Evolutionary conservation across 192 early-diverging fungal genomes (phyloP).

Genomic region (Coemansia sp.): DNA sequence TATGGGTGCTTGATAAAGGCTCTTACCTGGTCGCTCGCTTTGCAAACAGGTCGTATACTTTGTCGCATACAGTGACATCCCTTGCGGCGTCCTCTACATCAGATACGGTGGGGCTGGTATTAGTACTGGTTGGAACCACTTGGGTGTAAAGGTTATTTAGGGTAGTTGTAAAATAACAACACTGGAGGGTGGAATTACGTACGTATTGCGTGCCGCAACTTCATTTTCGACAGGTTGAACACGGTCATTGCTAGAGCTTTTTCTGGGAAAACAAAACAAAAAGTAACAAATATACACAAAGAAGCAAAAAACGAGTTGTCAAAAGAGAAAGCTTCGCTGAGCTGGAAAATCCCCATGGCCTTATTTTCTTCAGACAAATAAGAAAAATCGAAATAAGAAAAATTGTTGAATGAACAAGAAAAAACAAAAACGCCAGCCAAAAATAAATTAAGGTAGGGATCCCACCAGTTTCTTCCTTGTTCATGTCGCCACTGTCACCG

Average conservation of each 20-base stretch:
- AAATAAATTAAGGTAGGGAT: too few species aligned
- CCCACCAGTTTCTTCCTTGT: too few species aligned
- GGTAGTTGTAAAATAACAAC: too few species aligned
- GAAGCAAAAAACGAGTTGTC: not conserved
- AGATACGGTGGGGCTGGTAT: not conserved
- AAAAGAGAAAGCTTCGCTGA: not conserved
- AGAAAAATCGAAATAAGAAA: too few species aligned
- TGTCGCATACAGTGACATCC: constrained; percentile 9
- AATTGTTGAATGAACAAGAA: too few species aligned
- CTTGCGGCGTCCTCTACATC: constrained; percentile 14
- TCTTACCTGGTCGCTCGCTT: constrained; percentile 11
- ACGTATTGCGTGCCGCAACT: constrained; percentile 8
- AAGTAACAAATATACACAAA: not conserved
- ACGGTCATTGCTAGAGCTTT: not conserved
- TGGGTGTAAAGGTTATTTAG: too few species aligned
- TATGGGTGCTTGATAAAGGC: too few species aligned
- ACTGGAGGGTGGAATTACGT: not conserved
- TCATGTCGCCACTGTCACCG: too few species aligned
- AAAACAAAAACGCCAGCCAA: too few species aligned
- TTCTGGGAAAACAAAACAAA: not conserved
- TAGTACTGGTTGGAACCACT: not conserved
- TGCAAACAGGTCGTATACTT: constrained; percentile 15
- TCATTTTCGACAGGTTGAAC: constrained; percentile 8
- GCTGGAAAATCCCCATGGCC: not conserved
- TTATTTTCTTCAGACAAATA: not conserved